These are phyloP conservation scores for Vitis hybrid DNA, from an alignment of 177 flowering plant genomes.

Conservation along the genomic window DNA sequence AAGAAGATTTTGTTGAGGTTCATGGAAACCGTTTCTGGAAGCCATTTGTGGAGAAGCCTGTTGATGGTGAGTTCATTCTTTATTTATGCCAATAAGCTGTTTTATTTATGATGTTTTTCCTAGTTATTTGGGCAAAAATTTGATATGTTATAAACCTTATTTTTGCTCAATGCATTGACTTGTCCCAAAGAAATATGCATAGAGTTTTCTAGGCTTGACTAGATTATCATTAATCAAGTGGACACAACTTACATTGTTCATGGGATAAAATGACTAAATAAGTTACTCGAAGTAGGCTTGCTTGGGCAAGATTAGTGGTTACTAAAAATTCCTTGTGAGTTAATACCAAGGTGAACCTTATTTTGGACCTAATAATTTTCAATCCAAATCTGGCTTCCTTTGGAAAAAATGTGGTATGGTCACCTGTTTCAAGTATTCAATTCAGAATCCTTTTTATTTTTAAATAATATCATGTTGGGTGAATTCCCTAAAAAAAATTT, in stretches of 20 bases:
- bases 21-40: slow-evolving; percentile 95
- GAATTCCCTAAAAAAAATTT: too few relatives aligned
- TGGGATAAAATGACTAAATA: neutral
- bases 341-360: too few relatives aligned
- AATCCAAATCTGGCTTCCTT: too few relatives aligned
- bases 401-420: too few relatives aligned
- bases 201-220: neutral
- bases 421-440: too few relatives aligned
- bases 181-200: neutral
- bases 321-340: too few relatives aligned
- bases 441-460: too few relatives aligned
- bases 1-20: slow-evolving; percentile 98
- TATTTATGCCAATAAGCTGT: neutral
- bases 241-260: neutral
- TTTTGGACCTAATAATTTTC: too few relatives aligned
- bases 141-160: neutral
- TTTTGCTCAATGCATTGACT: neutral
- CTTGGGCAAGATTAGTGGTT: too few relatives aligned
- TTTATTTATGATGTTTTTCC: neutral
- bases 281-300: too few relatives aligned
- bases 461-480: too few relatives aligned
- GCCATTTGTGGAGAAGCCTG: slow-evolving; percentile 99
- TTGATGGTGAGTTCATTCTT: slow-evolving; percentile 63
- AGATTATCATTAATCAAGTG: neutral
- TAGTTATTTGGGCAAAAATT: neutral